Evolutionary conservation across 1,139 yeast species (phyloP).

Genomic region (Sugiyamaella xylanicola): DNA sequence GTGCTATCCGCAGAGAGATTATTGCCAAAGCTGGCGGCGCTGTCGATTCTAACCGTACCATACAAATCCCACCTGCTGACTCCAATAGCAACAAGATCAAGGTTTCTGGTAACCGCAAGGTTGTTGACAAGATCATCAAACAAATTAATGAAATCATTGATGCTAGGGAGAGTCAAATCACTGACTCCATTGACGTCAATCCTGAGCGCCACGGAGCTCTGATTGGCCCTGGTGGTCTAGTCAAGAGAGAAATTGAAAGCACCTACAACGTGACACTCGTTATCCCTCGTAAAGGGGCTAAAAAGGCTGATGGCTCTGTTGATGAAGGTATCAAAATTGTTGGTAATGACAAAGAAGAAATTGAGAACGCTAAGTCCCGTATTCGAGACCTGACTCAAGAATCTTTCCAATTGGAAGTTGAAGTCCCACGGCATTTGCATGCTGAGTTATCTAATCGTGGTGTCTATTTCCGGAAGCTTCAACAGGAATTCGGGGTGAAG

Average conservation of each 20-base stretch:
- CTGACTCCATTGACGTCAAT: conserved; percentile 62
- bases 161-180: conserved; percentile 63
- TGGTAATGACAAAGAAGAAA: conserved; percentile 39
- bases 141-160: conserved; percentile 66
- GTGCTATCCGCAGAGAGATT: conserved; percentile 73
- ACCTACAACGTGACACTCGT: conserved; percentile 65
- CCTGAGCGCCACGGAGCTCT: conserved; percentile 74
- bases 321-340: conserved; percentile 37
- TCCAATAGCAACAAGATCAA: conserved; percentile 60
- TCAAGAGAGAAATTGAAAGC: conserved; percentile 71
- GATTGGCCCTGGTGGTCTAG: conserved; percentile 80
- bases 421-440: conserved; percentile 61
- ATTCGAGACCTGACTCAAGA: conserved; percentile 37
- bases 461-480: conserved; percentile 59
- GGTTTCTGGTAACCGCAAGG: conserved; percentile 71
- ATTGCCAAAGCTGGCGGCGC: conserved; percentile 77
- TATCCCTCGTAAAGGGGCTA: conserved; percentile 61
- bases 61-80: conserved; percentile 75
- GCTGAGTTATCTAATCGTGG: conserved; percentile 71
- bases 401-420: conserved; percentile 47
- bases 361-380: conserved; percentile 42
- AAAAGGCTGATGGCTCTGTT: conserved; percentile 48
- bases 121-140: conserved; percentile 70
- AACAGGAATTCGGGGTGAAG: conserved; percentile 57
- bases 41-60: conserved; percentile 53